Percentiles rank a stretch among this genome's conserved stretches.
Evolutionary conservation across 768 basidiomycete species (phyloP).

Genomic region (Kwoniella heveanensis): DNA sequence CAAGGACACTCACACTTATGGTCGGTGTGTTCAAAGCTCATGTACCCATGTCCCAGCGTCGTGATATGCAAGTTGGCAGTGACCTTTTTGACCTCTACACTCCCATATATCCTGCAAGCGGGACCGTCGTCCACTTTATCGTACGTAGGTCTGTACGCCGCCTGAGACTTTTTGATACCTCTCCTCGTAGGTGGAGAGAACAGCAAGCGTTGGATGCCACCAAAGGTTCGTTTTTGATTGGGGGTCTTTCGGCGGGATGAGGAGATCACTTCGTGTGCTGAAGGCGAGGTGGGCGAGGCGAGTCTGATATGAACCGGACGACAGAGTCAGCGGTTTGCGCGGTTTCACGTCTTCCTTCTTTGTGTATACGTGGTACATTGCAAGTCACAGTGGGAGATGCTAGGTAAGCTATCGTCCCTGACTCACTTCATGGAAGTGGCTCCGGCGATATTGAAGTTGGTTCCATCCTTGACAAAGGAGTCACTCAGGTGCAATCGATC

Average conservation of each 20-base stretch:
- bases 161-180: constrained; percentile 36
- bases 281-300: constrained; percentile 32
- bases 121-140: constrained; percentile 67
- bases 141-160: constrained; percentile 71
- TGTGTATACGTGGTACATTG: neutral
- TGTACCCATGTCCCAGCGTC: constrained; percentile 90
- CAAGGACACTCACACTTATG: constrained; percentile 71
- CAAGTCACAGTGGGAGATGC: neutral
- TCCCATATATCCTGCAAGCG: constrained; percentile 85
- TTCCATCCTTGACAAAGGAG: constrained; percentile 83
- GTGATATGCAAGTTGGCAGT: constrained; percentile 95
- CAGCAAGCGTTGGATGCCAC: constrained; percentile 44
- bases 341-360: too few relatives aligned
- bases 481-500: constrained; percentile 82
- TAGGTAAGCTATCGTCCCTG: too few relatives aligned
- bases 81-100: constrained; percentile 80
- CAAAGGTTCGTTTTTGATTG: constrained; percentile 35
- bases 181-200: constrained; percentile 22
- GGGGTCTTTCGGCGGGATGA: constrained; percentile 39
- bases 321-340: too few relatives aligned
- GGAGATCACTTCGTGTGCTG: constrained; percentile 46
- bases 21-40: constrained; percentile 80
- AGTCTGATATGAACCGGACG: constrained; percentile 6
- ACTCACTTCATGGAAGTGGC: constrained; percentile 69
- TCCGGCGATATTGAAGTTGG: constrained; percentile 77